phyloP scores from a whole-genome alignment of 371 early-diverging fungal genomes.

The Lichtheimia ornata region DNA sequence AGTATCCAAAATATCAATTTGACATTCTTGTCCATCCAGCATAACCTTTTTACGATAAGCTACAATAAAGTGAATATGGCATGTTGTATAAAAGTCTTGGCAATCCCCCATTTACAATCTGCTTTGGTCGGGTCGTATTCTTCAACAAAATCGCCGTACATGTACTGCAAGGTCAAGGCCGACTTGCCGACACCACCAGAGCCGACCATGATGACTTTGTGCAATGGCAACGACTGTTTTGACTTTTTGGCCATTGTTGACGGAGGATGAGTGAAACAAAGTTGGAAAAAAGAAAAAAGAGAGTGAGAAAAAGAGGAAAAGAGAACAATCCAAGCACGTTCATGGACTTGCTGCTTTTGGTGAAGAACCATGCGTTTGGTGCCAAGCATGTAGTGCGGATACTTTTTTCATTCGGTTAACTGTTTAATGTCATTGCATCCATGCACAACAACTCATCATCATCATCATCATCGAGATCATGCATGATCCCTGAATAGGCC shows the following conservation, averaged over 20 bases:
- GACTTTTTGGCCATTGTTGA: constrained; percentile 34
- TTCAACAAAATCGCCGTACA: constrained; percentile 92
- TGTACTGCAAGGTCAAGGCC: constrained; percentile 83
- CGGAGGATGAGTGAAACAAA: not conserved
- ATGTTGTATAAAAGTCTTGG: not conserved
- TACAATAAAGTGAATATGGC: constrained; percentile 5
- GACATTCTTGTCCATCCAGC: constrained; percentile 72
- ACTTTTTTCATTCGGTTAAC: not conserved
- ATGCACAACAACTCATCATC: too few species aligned
- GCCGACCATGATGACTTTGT: constrained; percentile 90
- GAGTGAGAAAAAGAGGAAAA: not conserved
- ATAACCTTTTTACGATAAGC: constrained; percentile 68
- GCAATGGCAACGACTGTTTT: constrained; percentile 65
- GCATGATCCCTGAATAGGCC: too few species aligned
- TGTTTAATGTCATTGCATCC: too few species aligned
- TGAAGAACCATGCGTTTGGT: not conserved
- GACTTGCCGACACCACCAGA: constrained; percentile 91
- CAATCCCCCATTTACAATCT: constrained; percentile 49
- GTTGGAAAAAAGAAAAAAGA: not conserved
- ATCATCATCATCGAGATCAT: too few species aligned
- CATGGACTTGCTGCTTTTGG: constrained; percentile 4
- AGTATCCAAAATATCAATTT: constrained; percentile 89
- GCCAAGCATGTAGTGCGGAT: not conserved
- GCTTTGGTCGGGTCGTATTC: constrained; percentile 94
- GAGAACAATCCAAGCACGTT: constrained; percentile 1